These are phyloP conservation scores for Lindgomyces ingoldianus DNA, from an alignment of 495 filamentous ascomycete genomes.

Conservation along the genomic window DNA sequence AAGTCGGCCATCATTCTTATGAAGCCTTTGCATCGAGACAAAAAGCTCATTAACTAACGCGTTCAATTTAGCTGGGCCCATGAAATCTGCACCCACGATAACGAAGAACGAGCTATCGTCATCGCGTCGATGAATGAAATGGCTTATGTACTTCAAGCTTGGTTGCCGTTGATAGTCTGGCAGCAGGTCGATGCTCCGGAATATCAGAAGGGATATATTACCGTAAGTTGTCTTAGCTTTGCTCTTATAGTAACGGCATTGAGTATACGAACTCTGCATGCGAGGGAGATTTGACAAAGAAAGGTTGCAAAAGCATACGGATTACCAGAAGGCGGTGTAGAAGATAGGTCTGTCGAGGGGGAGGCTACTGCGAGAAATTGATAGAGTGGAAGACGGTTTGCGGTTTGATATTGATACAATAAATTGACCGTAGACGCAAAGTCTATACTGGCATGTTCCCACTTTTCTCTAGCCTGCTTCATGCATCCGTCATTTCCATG, in stretches of 20 bases:
- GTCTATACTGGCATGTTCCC: too few species aligned
- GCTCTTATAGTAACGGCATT: constrained; percentile 45
- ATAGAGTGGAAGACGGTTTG: too few species aligned
- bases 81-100: constrained; percentile 25
- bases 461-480: background rate
- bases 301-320: background rate
- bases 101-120: constrained; percentile 26
- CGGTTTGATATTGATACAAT: too few species aligned
- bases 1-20: background rate
- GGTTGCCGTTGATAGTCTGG: constrained; percentile 55
- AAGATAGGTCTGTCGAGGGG: constrained; percentile 2
- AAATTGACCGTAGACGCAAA: too few species aligned
- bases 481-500: background rate
- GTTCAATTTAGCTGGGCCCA: constrained; percentile 9
- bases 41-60: background rate
- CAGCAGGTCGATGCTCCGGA: constrained; percentile 54
- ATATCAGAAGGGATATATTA: constrained; percentile 54
- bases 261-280: constrained; percentile 47
- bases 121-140: constrained; percentile 47
- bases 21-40: background rate
- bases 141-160: constrained; percentile 54
- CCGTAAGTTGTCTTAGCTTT: constrained; percentile 46
- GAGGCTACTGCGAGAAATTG: too few species aligned
- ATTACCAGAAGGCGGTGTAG: background rate
- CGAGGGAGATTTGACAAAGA: constrained; percentile 2